Conservation (phyloP, 2,329 filamentous ascomycete species). For the Colletotrichum salicis region DNA sequence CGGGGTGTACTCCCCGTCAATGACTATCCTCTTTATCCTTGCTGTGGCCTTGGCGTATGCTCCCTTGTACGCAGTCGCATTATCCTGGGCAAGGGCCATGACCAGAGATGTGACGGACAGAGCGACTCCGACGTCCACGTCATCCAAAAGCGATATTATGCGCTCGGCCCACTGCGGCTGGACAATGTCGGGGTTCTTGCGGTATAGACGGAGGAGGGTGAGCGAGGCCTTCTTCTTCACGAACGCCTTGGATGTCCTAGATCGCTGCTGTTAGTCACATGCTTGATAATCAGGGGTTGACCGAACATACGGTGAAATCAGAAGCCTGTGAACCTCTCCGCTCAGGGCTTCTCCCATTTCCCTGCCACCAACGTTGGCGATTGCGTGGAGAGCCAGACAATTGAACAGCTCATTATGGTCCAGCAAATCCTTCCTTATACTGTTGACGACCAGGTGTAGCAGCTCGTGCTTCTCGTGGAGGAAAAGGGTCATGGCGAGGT, state of each 20-base stretch:
- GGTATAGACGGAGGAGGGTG: constrained; percentile 90
- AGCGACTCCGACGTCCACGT: constrained; percentile 91
- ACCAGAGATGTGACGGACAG: constrained; percentile 95
- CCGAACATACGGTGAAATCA: constrained; percentile 87
- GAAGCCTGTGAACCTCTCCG: constrained; percentile 87
- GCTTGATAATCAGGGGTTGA: background rate
- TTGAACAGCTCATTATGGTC: constrained; percentile 98
- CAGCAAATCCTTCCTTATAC: constrained; percentile 93
- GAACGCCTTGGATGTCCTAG: constrained; percentile 84
- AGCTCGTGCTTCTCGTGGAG: constrained; percentile 97
- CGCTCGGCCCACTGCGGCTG: constrained; percentile 97
- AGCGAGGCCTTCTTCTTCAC: constrained; percentile 99
- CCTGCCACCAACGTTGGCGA: constrained; percentile 94
- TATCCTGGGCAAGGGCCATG: constrained; percentile 93
- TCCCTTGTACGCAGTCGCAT: constrained; percentile 92
- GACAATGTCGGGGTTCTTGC: constrained; percentile 92
- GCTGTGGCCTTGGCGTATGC: constrained; percentile 94
- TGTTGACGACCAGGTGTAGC: constrained; percentile 96
- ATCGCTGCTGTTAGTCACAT: background rate
- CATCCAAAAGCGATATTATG: constrained; percentile 99
- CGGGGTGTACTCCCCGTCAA: constrained; percentile 87
- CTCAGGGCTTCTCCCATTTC: constrained; percentile 98
- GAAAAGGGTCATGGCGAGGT: constrained; percentile 96
- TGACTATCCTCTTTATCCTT: constrained; percentile 86
- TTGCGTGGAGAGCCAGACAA: constrained; percentile 94